Base-by-base conservation (phyloP, 176 grass and related monocot species). In the Carex littledalei region DNA sequence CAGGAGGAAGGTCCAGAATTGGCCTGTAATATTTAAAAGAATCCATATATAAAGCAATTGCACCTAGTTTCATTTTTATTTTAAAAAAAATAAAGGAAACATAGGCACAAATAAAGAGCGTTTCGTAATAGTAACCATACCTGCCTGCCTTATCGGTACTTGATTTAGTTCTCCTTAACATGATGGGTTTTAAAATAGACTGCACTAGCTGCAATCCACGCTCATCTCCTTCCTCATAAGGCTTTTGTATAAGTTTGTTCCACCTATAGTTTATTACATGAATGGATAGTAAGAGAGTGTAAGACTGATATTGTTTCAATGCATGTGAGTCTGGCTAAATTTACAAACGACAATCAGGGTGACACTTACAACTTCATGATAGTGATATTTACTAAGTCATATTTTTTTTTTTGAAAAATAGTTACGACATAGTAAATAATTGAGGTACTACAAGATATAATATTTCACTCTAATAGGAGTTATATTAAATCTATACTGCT, bases 201-300 rank as follows among this genome's bases (percentile, higher is more conserved):
- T 94, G 91, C 63, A 98, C 83, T 75, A 98, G 82, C 86, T 92
- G 92, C 88, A 94, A 92, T 78, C 95, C 95, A 82, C 89, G 90
- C 91, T 94, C 91, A 66, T 98, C 89, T 64, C 95, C 95, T 92
- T 98, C 95, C 87, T 98, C 95, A 67, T 92, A 93, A 84, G 95
- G 95, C 83, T 90, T 98, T 86, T 93, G 95, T 86, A 98, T 81
- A 79, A 98, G 92, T 89, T 94, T 98, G 88, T 98, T 73, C 95
- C 95, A 98, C 90, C 95, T 98, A 86, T 45, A 88, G 55, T 64
- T 31, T 55, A 47, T 81, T 14, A 74, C 68, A 81, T 14, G 57
- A 58, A 89, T 43, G 39, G 81, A 77, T 50, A 67, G 34, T 80
- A 62, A 78, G 35, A 61, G 20, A 39, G 37, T 39, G 37, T 39